phyloP scores from a whole-genome alignment of 768 basidiomycete genomes.

The Naematelia encephala region DNA sequence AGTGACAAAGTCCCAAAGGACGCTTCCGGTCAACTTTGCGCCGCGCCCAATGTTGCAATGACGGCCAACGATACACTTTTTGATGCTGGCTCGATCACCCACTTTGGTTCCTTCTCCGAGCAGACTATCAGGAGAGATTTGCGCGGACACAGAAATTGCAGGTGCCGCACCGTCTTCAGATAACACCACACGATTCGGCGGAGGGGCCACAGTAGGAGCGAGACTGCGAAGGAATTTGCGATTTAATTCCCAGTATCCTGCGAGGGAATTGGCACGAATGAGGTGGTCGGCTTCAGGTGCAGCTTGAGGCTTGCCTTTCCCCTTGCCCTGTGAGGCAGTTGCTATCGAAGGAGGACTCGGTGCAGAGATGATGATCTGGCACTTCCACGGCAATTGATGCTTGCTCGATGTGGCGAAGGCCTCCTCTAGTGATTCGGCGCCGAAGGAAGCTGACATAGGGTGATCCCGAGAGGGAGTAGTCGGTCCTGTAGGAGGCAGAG shows the following conservation, averaged over 20 bases:
- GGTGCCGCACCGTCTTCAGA: slow-evolving; percentile 36
- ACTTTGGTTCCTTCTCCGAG: slow-evolving; percentile 79
- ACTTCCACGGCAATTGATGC: slow-evolving; percentile 24
- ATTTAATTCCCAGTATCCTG: slow-evolving; percentile 74
- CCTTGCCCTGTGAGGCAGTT: slow-evolving; percentile 14
- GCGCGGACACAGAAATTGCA: slow-evolving; percentile 75
- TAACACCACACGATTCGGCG: background rate
- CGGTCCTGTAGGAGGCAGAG: slow-evolving; percentile 14
- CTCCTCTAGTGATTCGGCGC: background rate
- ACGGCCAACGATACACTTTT: slow-evolving; percentile 71
- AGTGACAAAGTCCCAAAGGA: slow-evolving; percentile 83
- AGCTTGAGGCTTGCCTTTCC: slow-evolving; percentile 21
- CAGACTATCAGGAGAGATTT: slow-evolving; percentile 76
- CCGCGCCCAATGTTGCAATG: slow-evolving; percentile 82
- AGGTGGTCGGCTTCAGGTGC: slow-evolving; percentile 31
- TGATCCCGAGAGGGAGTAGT: slow-evolving; percentile 4
- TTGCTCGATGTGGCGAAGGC: background rate
- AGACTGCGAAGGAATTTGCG: slow-evolving; percentile 54
- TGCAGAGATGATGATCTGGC: slow-evolving; percentile 34
- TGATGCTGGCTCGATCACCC: slow-evolving; percentile 74
- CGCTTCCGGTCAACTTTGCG: slow-evolving; percentile 75
- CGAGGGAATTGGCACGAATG: slow-evolving; percentile 70
- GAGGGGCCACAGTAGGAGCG: background rate
- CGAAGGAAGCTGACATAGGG: slow-evolving; percentile 3
- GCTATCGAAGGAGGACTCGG: slow-evolving; percentile 18